Base-by-base conservation (phyloP, 495 filamentous ascomycete species). In the Penicillium daleae region DNA sequence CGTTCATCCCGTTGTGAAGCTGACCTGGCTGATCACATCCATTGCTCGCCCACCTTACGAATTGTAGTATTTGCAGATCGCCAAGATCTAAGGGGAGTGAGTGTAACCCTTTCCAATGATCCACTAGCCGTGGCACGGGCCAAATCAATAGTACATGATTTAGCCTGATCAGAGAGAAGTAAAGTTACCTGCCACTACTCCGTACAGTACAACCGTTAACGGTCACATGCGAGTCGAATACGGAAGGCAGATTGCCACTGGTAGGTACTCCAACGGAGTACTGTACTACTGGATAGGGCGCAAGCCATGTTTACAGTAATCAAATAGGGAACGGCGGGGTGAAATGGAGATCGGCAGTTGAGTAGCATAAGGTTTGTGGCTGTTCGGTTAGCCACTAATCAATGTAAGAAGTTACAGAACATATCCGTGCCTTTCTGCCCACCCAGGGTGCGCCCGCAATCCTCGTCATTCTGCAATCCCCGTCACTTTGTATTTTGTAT, bases 311-410 rank as follows among this genome's bases (percentile, higher is more conserved):
- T 37, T 15, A 19, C 17, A n/a, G 2, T 17, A 29, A 12, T 6
- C 15, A 17, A 56, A 27, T 27, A 17, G 24, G 54, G 31, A 42
- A 29, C 6, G 35, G 35, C 37, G 6, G 8, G 15, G 17, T 55
- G 4, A 42, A 6, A 56, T 42, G 22, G 35, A 56, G 53, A 56
- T 56, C 53, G 32, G 32, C 53, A 56, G 32, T 24, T 29, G 15
- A 50, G 46, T 13, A 27, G 21, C 24, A 6, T 50, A 10, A 12
- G 24, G 15, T 50, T 50, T 24, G 24, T 50, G 46, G 46, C 24
- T 17, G 24, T 27, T 50, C 13, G 46, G 21, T 17, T 6, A 50
- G 24, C 46, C 46, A 50, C 13, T 15, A 1, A 5, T 29, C 17
- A 6, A 10, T 39, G n/a, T n/a, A n/a, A n/a, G n/a, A n/a, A n/a